Evolutionary conservation across 352 stramenopile genomes (phyloP), one percentile per base, ranked within the genome.

Genomic region (Phytopythium kandeliae): DNA sequence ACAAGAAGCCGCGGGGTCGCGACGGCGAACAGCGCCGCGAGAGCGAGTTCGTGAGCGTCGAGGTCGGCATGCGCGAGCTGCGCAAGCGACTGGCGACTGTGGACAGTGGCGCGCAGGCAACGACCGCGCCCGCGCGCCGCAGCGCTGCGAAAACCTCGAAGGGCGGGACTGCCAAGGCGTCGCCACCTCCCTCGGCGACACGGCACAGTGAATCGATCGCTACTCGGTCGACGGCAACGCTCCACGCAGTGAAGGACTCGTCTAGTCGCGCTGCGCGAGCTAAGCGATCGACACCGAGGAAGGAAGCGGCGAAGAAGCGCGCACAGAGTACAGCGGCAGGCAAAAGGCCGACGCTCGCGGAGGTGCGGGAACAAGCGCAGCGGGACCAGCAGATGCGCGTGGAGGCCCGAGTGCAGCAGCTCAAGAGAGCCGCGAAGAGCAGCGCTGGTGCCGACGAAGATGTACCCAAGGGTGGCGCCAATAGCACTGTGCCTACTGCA

Each of bases 31-130:
- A 45, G 40, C 34, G 60, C 15, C 65, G 68, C 38, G 65, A 69
- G 56, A 88, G 77, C 57, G 79, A 90, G 67, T 90, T 90, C 51
- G 69, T 90, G 36, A 84, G 71, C 55, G 72, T 86, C 40, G 70
- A 84, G 51, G 76, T 85, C 33, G 77, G 79, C 17, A 81, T 90
- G 69, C 76, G 79, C 43, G 79, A 82, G 55, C 65, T 90, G 25
- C 72, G 75, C 50, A 74, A 75, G 48, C 79, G 79, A 11, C 62
- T 88, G 51, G 70, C 57, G 37, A 38, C 43, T 7, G 26, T 34
- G 8, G 36, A 24, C n/a, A 22, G 9, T 22, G 37, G 9, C 9
- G 38, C 44, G 9, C 4, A 31, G 17, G 35, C 45, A 30, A 21
- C 16, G 24, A 25, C 44, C 17, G 48, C 12, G 5, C 10, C 3